A percentile compares a stretch with the other conserved stretches of the same genome.
These are phyloP conservation scores for Diospyros kaki DNA, from an alignment of 148 eudicot genomes.

Conservation along the genomic window DNA sequence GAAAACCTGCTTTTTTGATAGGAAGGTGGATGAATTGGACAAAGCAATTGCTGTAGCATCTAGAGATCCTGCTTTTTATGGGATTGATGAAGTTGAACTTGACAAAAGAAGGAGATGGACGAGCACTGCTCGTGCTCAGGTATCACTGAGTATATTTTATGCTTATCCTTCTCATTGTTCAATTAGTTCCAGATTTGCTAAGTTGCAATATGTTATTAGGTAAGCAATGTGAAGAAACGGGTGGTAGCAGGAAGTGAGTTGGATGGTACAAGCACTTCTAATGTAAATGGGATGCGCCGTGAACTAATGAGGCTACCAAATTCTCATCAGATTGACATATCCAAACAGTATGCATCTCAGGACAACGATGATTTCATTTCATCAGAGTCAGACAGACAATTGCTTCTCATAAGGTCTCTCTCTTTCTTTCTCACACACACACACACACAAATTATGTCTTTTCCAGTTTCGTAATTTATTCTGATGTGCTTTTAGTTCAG, in stretches of 20 bases:
- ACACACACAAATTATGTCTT: background rate
- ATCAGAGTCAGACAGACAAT: conserved; percentile 86
- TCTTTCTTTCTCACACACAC: background rate
- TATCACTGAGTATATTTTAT: conserved; percentile 18
- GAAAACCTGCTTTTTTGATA: conserved; percentile 50
- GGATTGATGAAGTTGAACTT: conserved; percentile 68
- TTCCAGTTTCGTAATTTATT: background rate
- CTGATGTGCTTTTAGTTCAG: conserved; percentile 1
- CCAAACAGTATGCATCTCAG: conserved; percentile 47
- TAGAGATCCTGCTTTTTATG: conserved; percentile 67
- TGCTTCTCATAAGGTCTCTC: conserved; percentile 71
- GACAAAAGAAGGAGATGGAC: conserved; percentile 89
- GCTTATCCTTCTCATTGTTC: conserved; percentile 5
- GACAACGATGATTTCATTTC: conserved; percentile 78
- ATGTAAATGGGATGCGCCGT: conserved; percentile 45
- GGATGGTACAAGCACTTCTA: conserved; percentile 50
- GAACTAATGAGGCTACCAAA: conserved; percentile 78
- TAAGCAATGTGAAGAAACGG: conserved; percentile 65
- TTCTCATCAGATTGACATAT: conserved; percentile 46
- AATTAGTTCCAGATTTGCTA: background rate
- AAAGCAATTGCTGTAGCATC: conserved; percentile 81
- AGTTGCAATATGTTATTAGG: conserved; percentile 42
- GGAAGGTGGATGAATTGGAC: conserved; percentile 98
- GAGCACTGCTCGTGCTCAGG: conserved; percentile 80
- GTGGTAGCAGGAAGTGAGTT: conserved; percentile 50